A percentile compares a stretch with the other conserved stretches of the same genome.
These are phyloP conservation scores for Uronychia setigera DNA, from an alignment of 73 alveolate species.

Conservation along the genomic window DNA sequence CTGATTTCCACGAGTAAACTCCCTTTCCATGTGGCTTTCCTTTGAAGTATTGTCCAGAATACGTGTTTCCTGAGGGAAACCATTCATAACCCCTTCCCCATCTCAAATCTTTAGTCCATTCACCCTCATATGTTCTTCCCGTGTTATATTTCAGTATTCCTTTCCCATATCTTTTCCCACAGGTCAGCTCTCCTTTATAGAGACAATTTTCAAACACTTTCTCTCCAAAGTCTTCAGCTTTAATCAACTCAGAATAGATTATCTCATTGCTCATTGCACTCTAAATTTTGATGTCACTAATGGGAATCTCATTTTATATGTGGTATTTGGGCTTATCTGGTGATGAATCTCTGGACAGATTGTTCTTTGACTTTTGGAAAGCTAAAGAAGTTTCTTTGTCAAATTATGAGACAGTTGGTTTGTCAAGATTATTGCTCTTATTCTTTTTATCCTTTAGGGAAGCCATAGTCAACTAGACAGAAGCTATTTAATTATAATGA, in stretches of 20 bases:
- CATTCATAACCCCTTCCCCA: background rate
- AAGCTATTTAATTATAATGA: background rate
- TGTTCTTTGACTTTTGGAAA: background rate
- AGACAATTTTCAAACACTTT: background rate
- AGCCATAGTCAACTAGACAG: background rate
- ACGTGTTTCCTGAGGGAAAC: background rate
- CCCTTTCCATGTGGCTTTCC: conserved; percentile 21
- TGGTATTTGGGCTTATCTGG: background rate
- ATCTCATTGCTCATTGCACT: background rate
- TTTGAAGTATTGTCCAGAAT: background rate
- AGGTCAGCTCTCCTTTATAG: background rate
- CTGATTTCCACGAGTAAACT: conserved; percentile 1
- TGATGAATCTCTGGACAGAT: background rate
- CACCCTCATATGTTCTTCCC: conserved; percentile 54
- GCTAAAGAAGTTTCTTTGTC: background rate
- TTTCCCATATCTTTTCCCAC: background rate
- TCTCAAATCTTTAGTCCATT: conserved; percentile 19
- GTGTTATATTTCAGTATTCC: background rate
- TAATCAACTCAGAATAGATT: background rate
- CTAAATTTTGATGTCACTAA: background rate
- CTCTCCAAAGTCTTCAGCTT: background rate
- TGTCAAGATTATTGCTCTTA: background rate
- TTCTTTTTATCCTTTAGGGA: background rate
- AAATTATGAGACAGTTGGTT: background rate
- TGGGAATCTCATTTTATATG: too few species aligned